Evolutionary conservation across 495 filamentous ascomycete species (phyloP), one percentile per base, ranked within the genome.

Genomic region (Hypoxylon lienhwacheense): DNA sequence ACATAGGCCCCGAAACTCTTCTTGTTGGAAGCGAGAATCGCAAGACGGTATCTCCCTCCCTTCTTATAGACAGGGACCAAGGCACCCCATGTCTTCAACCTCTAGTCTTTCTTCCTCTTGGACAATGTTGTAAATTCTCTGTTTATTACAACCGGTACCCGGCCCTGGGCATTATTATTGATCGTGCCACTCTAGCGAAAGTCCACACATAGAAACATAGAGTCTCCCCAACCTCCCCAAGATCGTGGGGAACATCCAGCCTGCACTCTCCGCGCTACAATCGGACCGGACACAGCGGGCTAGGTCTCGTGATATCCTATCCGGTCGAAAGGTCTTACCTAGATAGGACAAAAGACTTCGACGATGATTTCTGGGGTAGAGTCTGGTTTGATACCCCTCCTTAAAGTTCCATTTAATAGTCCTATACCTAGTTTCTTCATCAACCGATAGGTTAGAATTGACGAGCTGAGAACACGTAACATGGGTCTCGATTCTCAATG

Each of bases 241-340:
- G 14, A 25, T 44, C 6, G 36, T 45, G 14, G 24, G 29, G 41
- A 19, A 32, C 37, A 20, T 42, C 32, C 3, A 32, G 32, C 32
- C 36, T 45, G 33, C 41, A 42, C n/a, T 45, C 16, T 49, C 20
- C 51, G 40, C 33, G 46, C 33, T 37, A 43, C 46, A 61, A 61
- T 61, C 51, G 51, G 57, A 51, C 51, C 57, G 57, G 51, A 46
- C 45, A 17, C 19, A 20, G 40, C 32, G 50, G 46, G 34, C 26
- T 35, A 46, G 22, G 40, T 40, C 51, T 55, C 43, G 50, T 55
- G 46, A 51, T 45, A 46, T 55, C 39, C 41, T 12, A 61, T 46
- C 25, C 46, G 31, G 26, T 10, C 45, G 49, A 15, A 39, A 12
- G n/a, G 25, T 54, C 22, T 34, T 45, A 15, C 46, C 32, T 47